Percentiles rank a stretch among this genome's conserved stretches.
Evolutionary conservation across 2,329 filamentous ascomycete genomes (phyloP).

Genomic region (Camptophora hylomeconis): DNA sequence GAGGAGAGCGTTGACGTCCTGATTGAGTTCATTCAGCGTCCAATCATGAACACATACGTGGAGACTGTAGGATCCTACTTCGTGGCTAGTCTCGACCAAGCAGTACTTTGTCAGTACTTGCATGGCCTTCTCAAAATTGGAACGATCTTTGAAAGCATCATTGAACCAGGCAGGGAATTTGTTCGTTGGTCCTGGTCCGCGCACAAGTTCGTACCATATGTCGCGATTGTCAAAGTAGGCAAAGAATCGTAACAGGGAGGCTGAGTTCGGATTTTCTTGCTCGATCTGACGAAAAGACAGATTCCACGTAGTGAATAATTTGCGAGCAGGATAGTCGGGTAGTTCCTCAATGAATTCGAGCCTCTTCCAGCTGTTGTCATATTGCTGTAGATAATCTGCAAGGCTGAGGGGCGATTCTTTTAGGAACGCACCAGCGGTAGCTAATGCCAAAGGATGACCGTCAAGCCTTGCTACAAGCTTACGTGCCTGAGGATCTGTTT

Average conservation of each 20-base stretch:
- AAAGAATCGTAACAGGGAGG: slow-evolving; percentile 28
- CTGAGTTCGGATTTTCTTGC: slow-evolving; percentile 12
- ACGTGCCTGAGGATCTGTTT: slow-evolving; percentile 7
- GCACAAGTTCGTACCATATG: slow-evolving; percentile 33
- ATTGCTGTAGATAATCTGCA: slow-evolving; percentile 28
- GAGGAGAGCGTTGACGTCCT: slow-evolving; percentile 2
- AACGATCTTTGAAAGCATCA: slow-evolving; percentile 1
- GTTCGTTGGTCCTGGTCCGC: slow-evolving; percentile 5
- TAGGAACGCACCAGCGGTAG: slow-evolving; percentile 34
- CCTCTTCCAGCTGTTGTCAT: slow-evolving; percentile 27
- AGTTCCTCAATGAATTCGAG: too few relatives aligned
- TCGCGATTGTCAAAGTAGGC: slow-evolving; percentile 33
- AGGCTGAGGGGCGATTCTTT: slow-evolving; percentile 24
- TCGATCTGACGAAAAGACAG: slow-evolving; percentile 8
- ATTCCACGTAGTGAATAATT: slow-evolving; percentile 15
- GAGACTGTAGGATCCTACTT: slow-evolving; percentile 7
- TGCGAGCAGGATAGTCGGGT: slow-evolving; percentile 8
- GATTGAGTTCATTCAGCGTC: slow-evolving; percentile 9
- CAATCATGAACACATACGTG: slow-evolving; percentile 14
- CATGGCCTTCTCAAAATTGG: slow-evolving; percentile 8
- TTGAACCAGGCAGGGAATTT: slow-evolving; percentile 13
- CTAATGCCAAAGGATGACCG: slow-evolving; percentile 34
- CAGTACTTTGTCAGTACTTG: slow-evolving; percentile 7
- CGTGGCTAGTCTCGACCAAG: slow-evolving; percentile 7
- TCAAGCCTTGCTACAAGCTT: slow-evolving; percentile 26